Conservation (phyloP, 2,329 filamentous ascomycete species). For the Pseudogymnoascus pannorum region DNA sequence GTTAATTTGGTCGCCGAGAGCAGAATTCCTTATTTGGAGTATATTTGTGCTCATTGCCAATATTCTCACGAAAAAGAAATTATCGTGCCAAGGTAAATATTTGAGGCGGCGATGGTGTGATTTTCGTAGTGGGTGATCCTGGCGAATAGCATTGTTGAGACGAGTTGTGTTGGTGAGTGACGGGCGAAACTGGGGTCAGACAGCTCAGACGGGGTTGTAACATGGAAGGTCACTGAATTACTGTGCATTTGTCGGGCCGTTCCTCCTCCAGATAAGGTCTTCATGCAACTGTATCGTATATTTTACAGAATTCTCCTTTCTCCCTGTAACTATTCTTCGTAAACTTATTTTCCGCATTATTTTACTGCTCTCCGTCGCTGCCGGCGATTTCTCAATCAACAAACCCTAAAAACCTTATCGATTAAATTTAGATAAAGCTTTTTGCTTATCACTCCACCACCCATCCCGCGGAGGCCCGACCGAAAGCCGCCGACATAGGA, state of each 20-base stretch:
- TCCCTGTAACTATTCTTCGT: neutral
- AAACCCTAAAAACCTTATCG: constrained; percentile 9
- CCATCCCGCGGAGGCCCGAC: neutral
- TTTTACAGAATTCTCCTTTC: neutral
- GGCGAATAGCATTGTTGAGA: constrained; percentile 5
- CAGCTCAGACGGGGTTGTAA: neutral
- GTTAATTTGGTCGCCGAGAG: neutral
- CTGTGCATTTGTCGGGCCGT: neutral
- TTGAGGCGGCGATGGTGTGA: constrained; percentile 7
- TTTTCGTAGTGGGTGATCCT: neutral
- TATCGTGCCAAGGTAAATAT: neutral
- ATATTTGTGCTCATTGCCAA: neutral
- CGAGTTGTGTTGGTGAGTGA: neutral
- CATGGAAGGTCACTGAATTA: neutral
- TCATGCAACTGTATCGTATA: neutral
- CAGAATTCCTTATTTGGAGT: neutral
- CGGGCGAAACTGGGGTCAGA: neutral
- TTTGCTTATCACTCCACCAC: constrained; percentile 8
- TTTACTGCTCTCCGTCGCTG: neutral
- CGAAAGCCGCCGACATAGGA: neutral
- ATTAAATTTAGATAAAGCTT: constrained; percentile 6
- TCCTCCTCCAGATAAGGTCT: neutral
- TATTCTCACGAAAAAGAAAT: constrained; percentile 6
- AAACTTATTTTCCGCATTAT: neutral
- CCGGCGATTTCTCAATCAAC: constrained; percentile 1